Evolutionary conservation across 257 asterid species (phyloP).

Genomic region (Solanum bulbocastanum): DNA sequence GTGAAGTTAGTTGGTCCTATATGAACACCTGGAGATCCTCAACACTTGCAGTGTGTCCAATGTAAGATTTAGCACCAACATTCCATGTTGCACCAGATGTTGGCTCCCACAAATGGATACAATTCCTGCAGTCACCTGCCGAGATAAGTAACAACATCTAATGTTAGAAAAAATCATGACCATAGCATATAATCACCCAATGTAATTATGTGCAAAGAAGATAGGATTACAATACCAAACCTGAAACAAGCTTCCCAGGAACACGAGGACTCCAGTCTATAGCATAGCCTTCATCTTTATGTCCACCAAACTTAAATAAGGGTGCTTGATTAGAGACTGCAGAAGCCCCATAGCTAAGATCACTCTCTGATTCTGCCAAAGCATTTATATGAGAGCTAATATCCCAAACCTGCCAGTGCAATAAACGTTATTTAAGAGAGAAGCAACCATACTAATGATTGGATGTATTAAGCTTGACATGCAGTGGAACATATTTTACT

Average conservation of each 20-base stretch:
- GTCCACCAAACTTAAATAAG: conserved; percentile 59
- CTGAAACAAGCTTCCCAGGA: conserved; percentile 86
- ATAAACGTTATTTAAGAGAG: neutral
- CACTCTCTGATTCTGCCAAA: conserved; percentile 50
- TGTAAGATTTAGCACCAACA: conserved; percentile 34
- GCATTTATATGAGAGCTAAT: conserved; percentile 66
- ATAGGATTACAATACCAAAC: conserved; percentile 17
- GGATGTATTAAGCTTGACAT: neutral
- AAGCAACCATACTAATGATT: neutral
- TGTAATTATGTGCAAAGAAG: neutral
- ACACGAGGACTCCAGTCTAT: conserved; percentile 92
- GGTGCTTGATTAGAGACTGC: conserved; percentile 56
- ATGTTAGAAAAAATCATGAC: neutral
- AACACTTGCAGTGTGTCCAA: conserved; percentile 57
- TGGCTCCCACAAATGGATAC: conserved; percentile 91
- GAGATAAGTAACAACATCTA: neutral
- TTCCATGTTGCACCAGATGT: conserved; percentile 70
- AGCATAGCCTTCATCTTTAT: conserved; percentile 95
- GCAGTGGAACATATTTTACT: neutral
- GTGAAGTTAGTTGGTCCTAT: neutral
- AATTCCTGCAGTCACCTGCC: conserved; percentile 77
- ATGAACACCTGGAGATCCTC: conserved; percentile 72
- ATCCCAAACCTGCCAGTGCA: conserved; percentile 78
- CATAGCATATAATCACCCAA: neutral
- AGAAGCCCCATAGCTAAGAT: conserved; percentile 32